These are phyloP conservation scores for Pseudevernia furfuracea DNA, from an alignment of 495 filamentous ascomycete species.

Conservation along the genomic window DNA sequence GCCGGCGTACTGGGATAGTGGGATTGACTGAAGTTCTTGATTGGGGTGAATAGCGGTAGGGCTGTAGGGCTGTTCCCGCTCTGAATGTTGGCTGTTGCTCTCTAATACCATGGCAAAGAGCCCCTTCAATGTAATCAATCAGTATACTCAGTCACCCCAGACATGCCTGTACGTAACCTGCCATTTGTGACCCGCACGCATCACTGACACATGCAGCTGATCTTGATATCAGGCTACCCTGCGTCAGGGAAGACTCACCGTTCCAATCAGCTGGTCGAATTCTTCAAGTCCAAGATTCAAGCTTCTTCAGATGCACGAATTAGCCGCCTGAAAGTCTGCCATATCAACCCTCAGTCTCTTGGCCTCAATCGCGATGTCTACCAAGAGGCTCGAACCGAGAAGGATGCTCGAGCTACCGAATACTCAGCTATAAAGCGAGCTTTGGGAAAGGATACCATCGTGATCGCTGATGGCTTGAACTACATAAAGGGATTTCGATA, in stretches of 20 bases:
- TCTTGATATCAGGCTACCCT: conserved; percentile 87
- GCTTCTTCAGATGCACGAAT: conserved; percentile 44
- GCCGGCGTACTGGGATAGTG: no score
- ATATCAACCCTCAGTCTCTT: conserved; percentile 61
- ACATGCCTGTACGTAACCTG: conserved; percentile 23
- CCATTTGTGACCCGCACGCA: background rate
- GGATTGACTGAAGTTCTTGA: no score
- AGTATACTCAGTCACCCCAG: background rate
- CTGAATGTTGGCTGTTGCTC: no score
- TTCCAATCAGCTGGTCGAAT: conserved; percentile 64
- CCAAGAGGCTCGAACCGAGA: conserved; percentile 63
- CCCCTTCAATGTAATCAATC: background rate
- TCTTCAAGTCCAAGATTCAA: conserved; percentile 47
- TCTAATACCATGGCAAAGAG: background rate
- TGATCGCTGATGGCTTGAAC: conserved; percentile 84
- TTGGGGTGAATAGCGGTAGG: no score
- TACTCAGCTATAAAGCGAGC: conserved; percentile 80
- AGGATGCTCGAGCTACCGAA: conserved; percentile 80
- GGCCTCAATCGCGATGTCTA: conserved; percentile 53
- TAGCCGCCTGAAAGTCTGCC: conserved; percentile 53
- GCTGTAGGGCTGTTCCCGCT: no score
- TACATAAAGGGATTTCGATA: conserved; percentile 99
- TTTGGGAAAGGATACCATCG: conserved; percentile 70
- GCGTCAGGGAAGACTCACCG: conserved; percentile 89
- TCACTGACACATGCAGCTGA: conserved; percentile 52